phyloP scores from a whole-genome alignment of 108 stramenopile species.

The Cyclostephanos tholiformis region DNA sequence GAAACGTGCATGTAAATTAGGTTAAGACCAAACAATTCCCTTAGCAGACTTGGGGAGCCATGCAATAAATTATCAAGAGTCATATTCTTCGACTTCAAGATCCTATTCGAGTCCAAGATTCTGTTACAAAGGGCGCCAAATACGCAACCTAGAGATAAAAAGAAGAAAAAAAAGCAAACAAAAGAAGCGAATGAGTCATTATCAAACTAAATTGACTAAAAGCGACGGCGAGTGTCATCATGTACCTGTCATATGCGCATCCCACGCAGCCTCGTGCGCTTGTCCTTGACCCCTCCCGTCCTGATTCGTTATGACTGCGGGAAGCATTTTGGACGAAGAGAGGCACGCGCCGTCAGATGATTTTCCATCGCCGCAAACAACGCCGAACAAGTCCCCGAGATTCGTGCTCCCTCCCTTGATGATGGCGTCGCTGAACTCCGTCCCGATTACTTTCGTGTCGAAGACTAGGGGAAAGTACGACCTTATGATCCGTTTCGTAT shows the following conservation, averaged over 20 bases:
- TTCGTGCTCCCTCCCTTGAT: conserved; percentile 59
- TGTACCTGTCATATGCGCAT: conserved; percentile 80
- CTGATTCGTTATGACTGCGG: conserved; percentile 19
- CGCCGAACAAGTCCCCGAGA: conserved; percentile 49
- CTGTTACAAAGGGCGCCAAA: conserved; percentile 29
- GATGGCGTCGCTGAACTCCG: conserved; percentile 53
- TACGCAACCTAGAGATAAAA: conserved; percentile 23
- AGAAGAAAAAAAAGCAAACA: not conserved
- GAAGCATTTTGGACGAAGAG: not conserved
- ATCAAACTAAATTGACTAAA: conserved; percentile 1
- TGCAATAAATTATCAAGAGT: conserved; percentile 35
- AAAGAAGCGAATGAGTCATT: not conserved
- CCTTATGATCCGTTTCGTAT: conserved; percentile 64
- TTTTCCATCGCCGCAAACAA: conserved; percentile 26
- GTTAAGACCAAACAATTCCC: conserved; percentile 63
- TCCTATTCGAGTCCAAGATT: conserved; percentile 28
- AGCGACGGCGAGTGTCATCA: conserved; percentile 12
- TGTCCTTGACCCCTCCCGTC: conserved; percentile 41
- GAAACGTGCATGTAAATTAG: conserved; percentile 63
- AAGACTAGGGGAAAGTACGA: conserved; percentile 71
- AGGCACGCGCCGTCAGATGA: not conserved
- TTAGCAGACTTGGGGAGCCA: conserved; percentile 25
- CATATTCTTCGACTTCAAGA: conserved; percentile 30
- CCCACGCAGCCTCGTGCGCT: conserved; percentile 75
- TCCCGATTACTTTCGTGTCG: conserved; percentile 78